phyloP scores from a whole-genome alignment of 768 basidiomycete genomes.

The Hortiboletus campestris region DNA sequence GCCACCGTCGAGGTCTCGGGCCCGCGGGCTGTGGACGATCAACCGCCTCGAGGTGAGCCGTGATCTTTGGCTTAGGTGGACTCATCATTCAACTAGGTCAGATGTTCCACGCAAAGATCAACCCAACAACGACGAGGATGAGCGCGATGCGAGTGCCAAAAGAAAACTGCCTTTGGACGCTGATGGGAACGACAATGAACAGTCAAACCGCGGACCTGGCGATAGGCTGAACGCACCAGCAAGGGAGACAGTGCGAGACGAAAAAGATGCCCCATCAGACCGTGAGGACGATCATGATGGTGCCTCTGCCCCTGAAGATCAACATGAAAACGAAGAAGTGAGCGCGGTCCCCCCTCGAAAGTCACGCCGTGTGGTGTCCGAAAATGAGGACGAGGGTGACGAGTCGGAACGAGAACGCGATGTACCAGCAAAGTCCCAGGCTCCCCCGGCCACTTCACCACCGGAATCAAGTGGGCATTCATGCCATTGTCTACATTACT shows the following conservation, averaged over 20 bases:
- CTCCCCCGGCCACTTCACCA: not conserved
- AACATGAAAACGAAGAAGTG: slow-evolving; percentile 8
- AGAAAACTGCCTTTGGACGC: not conserved
- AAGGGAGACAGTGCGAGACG: not conserved
- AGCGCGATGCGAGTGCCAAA: not conserved
- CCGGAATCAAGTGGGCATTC: slow-evolving; percentile 1
- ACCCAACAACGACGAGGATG: not conserved
- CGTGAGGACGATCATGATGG: not conserved
- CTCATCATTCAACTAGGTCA: not conserved
- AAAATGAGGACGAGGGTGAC: slow-evolving; percentile 6
- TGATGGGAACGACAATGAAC: not conserved
- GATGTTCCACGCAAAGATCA: not conserved
- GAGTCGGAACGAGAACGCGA: slow-evolving; percentile 2
- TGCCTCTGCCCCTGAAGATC: not conserved
- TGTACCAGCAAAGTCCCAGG: not conserved
- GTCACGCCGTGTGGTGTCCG: slow-evolving; percentile 7
- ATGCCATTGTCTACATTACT: not conserved
- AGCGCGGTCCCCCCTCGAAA: not conserved
- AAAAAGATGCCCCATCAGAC: not conserved
- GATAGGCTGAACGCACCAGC: not conserved
- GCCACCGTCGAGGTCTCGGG: slow-evolving; percentile 10
- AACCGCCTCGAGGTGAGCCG: not conserved
- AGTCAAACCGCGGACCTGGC: not conserved
- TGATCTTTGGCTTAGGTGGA: not conserved
- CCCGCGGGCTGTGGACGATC: not conserved